Percentiles rank a stretch among this genome's conserved stretches.
These are phyloP conservation scores for Rhodosporidiobolus sp. DNA, from an alignment of 768 basidiomycete species.

Conservation along the genomic window DNA sequence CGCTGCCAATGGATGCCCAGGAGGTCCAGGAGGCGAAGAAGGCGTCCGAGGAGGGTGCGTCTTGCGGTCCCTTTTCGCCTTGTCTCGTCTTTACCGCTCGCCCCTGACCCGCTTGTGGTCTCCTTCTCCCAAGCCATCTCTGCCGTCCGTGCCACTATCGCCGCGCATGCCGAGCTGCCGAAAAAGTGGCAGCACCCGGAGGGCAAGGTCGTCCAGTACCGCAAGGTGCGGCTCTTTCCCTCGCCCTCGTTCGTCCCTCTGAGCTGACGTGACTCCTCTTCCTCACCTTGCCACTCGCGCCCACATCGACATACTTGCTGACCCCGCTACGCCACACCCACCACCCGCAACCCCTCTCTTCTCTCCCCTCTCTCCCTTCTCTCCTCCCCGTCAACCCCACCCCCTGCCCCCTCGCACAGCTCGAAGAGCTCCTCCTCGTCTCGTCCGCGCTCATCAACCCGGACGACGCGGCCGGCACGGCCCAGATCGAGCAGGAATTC, in stretches of 20 bases:
- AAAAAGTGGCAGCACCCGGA: neutral
- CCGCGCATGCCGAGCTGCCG: neutral
- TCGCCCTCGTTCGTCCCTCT: neutral
- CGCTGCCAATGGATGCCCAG: slow-evolving; percentile 21
- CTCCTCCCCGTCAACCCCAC: neutral
- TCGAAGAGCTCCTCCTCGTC: slow-evolving; percentile 31
- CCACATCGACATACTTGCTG: neutral
- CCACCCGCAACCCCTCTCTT: too few species aligned
- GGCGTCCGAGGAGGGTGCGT: slow-evolving; percentile 18
- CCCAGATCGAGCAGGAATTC: too few species aligned
- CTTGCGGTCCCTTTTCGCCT: neutral
- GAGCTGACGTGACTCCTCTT: neutral
- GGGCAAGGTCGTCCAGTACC: slow-evolving; percentile 23
- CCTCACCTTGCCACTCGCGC: neutral
- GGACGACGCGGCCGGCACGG: neutral
- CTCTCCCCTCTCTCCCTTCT: neutral
- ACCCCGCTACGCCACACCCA: too few species aligned
- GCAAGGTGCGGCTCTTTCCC: slow-evolving; percentile 18
- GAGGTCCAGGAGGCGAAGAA: slow-evolving; percentile 26
- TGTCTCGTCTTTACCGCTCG: neutral
- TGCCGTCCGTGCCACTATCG: slow-evolving; percentile 6
- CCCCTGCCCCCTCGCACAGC: slow-evolving; percentile 2
- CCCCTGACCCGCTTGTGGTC: neutral
- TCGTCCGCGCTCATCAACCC: slow-evolving; percentile 37
- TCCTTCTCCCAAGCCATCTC: neutral